Evolutionary conservation across 306 rosid species (phyloP).

Genomic region (Trifolium repens): DNA sequence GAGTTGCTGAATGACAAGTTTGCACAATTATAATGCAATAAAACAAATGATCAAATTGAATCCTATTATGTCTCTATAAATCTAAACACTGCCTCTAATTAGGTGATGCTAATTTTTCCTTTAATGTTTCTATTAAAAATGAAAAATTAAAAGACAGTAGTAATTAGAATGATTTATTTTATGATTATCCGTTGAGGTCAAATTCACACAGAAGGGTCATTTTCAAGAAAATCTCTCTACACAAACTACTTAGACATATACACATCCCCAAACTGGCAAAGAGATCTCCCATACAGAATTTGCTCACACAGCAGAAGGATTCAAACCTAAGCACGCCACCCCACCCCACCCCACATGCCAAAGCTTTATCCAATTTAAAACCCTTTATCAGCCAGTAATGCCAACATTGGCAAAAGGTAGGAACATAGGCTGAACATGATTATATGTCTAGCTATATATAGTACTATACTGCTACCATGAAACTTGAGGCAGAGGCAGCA

Average conservation of each 20-base stretch:
- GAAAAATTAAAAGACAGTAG: not conserved
- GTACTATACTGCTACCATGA: not conserved
- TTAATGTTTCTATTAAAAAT: not conserved
- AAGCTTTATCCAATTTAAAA: not conserved
- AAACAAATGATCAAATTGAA: too few species aligned
- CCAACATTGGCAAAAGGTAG: not conserved
- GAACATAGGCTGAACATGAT: not conserved
- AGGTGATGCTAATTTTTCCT: not conserved
- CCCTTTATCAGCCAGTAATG: not conserved
- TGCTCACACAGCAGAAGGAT: not conserved
- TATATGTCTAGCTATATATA: not conserved
- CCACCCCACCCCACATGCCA: not conserved
- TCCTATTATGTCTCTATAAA: too few species aligned
- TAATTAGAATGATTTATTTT: not conserved
- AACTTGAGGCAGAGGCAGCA: slow-evolving; percentile 5
- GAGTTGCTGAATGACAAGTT: not conserved
- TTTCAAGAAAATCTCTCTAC: not conserved
- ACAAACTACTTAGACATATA: not conserved
- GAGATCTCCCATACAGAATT: not conserved
- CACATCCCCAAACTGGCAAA: not conserved
- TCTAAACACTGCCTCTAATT: too few species aligned
- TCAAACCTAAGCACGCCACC: not conserved
- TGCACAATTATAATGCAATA: not conserved
- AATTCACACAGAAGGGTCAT: not conserved
- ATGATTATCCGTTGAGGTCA: not conserved